Base-by-base conservation (phyloP, 768 basidiomycete species). In the Lactifluus hygrophoroides region DNA sequence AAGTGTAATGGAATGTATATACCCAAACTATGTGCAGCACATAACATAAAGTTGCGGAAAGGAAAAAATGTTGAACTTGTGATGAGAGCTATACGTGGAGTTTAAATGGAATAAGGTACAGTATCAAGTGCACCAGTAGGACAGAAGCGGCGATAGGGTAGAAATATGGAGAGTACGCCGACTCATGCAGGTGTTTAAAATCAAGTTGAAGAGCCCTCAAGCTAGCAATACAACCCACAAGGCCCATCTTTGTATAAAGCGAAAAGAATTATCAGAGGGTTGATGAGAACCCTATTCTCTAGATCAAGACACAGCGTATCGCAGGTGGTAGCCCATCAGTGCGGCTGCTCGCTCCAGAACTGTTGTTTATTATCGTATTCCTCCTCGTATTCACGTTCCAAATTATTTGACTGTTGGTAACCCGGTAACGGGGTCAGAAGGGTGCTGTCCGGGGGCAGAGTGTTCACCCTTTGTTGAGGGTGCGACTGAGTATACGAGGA, bases 351-450 rank as follows among this genome's bases (percentile, higher is more conserved):
- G 3, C 27, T n/a, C 59, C 59, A 60, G 37, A 56, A 60, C 19
- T 60, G 58, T 32, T 54, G 59, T 37, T 62, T 59, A 28, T n/a
- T 30, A 34, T 54, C 51, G 35, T 55, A 47, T 35, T 59, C 63
- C 28, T 66, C 62, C 11, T 67, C 66, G 14, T 51, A 48, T 35
- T 67, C 62, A 16, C 56, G 77, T 51, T 60, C 59, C 30, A 46
- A 30, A 11, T 21, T 68, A 28, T 54, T 11, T 45, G 76, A 64
- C 8, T 73, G 66, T 59, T 78, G 76, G 64, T 84, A 85, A 21
- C 82, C 79, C 4, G 81, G 76, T 19, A 86, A 74, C n/a, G 87
- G 85, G 32, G 86, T 88, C 60, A 88, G 73, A 54, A 89, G 75
- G 25, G 83, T 87, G 70, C 83, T 86, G 65, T 82, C 79, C 30